Percentiles rank a stretch among this genome's conserved stretches.
Conservation (phyloP, 2,329 filamentous ascomycete species). For the Cytospora piceae region DNA sequence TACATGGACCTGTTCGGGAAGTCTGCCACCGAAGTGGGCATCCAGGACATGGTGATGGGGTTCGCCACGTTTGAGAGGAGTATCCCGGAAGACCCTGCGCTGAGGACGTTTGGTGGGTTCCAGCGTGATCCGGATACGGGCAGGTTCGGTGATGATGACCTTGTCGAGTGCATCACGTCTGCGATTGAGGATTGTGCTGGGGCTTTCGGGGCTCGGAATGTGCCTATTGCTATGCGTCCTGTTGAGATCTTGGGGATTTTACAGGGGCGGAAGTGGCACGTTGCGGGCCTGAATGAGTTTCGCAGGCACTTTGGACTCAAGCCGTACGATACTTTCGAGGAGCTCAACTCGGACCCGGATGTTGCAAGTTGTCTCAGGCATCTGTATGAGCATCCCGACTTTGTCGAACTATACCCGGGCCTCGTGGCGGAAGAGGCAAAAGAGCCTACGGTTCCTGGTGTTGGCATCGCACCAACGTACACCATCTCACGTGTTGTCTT, state of each 20-base stretch:
- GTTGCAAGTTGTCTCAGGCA: slow-evolving; percentile 67
- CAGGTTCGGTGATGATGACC: slow-evolving; percentile 73
- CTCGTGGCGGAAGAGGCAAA: slow-evolving; percentile 78
- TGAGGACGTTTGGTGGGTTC: slow-evolving; percentile 71
- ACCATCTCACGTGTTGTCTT: slow-evolving; percentile 78
- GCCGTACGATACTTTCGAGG: slow-evolving; percentile 76
- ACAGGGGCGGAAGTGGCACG: slow-evolving; percentile 75
- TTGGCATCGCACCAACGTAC: slow-evolving; percentile 75
- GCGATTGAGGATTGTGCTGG: slow-evolving; percentile 78
- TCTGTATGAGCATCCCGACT: slow-evolving; percentile 78
- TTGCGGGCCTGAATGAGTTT: slow-evolving; percentile 83
- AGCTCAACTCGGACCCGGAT: slow-evolving; percentile 78
- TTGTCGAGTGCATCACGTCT: slow-evolving; percentile 69
- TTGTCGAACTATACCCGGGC: slow-evolving; percentile 80
- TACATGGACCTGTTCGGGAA: slow-evolving; percentile 67
- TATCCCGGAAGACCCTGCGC: slow-evolving; percentile 67
- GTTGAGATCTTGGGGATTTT: slow-evolving; percentile 82
- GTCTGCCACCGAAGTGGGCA: slow-evolving; percentile 57
- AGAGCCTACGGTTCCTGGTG: slow-evolving; percentile 71
- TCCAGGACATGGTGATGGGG: slow-evolving; percentile 64
- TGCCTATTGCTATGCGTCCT: slow-evolving; percentile 72
- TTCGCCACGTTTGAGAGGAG: slow-evolving; percentile 65
- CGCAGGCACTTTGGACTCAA: slow-evolving; percentile 79
- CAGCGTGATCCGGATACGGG: slow-evolving; percentile 64
- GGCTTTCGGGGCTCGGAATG: slow-evolving; percentile 74